Evolutionary conservation across 108 stramenopile genomes (phyloP).

Genomic region (Pseudonitzschia pungens): DNA sequence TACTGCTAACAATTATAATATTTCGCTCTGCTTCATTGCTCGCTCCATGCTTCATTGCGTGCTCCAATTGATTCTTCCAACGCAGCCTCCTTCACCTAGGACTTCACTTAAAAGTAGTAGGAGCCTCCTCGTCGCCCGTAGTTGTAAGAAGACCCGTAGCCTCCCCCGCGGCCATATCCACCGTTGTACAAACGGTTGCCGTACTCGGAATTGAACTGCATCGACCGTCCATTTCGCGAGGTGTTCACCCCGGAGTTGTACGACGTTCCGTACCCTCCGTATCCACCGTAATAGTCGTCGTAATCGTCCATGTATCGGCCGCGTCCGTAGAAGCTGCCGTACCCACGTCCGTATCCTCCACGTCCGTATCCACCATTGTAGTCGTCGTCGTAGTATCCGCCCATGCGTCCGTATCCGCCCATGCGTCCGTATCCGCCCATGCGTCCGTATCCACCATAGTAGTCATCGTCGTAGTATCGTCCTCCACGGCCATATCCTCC

Average conservation of each 20-base stretch:
- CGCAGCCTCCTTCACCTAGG: no score
- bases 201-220: constrained; percentile 19
- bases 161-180: constrained; percentile 19
- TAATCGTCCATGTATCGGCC: neutral
- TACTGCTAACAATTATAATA: no score
- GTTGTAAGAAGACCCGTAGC: constrained; percentile 11
- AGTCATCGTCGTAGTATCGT: neutral
- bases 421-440: constrained; percentile 6
- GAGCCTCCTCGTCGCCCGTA: constrained; percentile 1
- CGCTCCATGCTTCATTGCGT: no score
- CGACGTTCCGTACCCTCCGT: constrained; percentile 2
- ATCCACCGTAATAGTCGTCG: neutral
- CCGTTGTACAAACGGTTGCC: constrained; percentile 17
- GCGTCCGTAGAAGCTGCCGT: neutral
- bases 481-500: constrained; percentile 6
- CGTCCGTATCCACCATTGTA: neutral
- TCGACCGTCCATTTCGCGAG: constrained; percentile 14
- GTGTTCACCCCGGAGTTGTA: constrained; percentile 8
- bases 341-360: constrained; percentile 6
- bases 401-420: constrained; percentile 6
- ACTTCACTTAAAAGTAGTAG: neutral
- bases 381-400: neutral
- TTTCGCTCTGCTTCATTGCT: no score
- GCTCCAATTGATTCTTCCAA: no score
- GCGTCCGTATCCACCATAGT: constrained; percentile 6